Base-by-base conservation (phyloP, 1,284 basidiomycete species). In the Athelia sp. region DNA sequence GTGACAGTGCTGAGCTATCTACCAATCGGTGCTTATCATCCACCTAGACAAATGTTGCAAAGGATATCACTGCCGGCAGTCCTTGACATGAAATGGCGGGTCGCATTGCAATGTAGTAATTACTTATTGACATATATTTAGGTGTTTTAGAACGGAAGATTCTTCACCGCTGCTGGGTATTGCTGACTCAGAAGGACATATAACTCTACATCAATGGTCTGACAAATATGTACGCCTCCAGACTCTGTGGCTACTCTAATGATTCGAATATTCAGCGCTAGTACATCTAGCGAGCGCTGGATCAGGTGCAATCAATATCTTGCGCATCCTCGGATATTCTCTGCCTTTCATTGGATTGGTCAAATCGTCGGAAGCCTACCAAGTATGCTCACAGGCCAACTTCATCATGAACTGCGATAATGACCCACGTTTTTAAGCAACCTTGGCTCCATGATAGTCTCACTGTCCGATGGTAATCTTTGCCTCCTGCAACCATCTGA, bases 61-160 rank as follows among this genome's bases (percentile, higher is more conserved):
- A 70, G 83, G 19, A 74, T 92, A 36, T 76, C 87, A 49, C 72
- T 89, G 13, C 84, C 92, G 1, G 94, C 93, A 10, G 79, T 98
- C 22, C 74, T 89, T n/a, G 94, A 98, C 62, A 84, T 92, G 76
- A 96, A 96, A 76, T 98, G 94, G 94, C 91, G 56, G 44, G 66
- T 29, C 50, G 10, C 19, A 18, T n/a, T 14, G 26, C 26, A 29
- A 17, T 40, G 52, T n/a, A 36, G 29, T n/a, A 13, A 9, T 29
- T 43, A 22, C 21, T 13, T 18, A 15, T 26, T 24, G 19, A 14
- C 14, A 47, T 31, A 35, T 10, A 44, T 32, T 24, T 55, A 86
- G 84, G 83, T 84, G 79, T 57, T 79, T 84, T 62, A 67, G 69
- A 59, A 63, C 67, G n/a, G 57, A 62, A 4, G 60, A 67, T 3